These are phyloP conservation scores for Jatropha multifida DNA, from an alignment of 441 rosid genomes.

Conservation along the genomic window DNA sequence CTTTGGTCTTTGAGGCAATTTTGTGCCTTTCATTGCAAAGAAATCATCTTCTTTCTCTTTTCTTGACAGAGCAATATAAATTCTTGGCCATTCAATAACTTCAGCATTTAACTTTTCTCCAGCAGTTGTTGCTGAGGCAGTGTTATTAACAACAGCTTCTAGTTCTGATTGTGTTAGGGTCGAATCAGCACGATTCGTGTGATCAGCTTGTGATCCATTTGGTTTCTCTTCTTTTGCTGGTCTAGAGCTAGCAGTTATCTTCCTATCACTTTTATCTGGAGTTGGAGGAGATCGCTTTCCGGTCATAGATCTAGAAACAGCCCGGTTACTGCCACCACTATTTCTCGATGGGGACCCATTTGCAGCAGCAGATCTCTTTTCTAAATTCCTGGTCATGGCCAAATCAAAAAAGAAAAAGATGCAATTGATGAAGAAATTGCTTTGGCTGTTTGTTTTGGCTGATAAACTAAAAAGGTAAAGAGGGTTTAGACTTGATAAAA, in stretches of 20 bases:
- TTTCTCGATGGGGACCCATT: slow-evolving; percentile 39
- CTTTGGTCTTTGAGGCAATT: slow-evolving; percentile 68
- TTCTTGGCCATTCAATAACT: slow-evolving; percentile 49
- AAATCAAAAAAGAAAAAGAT: neutral
- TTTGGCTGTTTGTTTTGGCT: neutral
- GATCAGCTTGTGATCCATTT: slow-evolving; percentile 42
- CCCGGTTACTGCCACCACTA: slow-evolving; percentile 27
- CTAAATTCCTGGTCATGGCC: slow-evolving; percentile 41
- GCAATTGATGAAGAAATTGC: slow-evolving; percentile 6
- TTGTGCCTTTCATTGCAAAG: slow-evolving; percentile 66
- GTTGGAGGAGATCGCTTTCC: slow-evolving; percentile 53
- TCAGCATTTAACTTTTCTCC: slow-evolving; percentile 35
- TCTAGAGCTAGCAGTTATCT: slow-evolving; percentile 25
- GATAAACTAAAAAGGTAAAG: neutral
- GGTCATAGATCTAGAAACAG: slow-evolving; percentile 47
- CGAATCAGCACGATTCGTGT: slow-evolving; percentile 22
- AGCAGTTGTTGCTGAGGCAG: neutral
- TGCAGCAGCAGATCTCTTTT: slow-evolving; percentile 36
- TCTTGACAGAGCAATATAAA: slow-evolving; percentile 58
- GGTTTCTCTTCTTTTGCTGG: slow-evolving; percentile 42
- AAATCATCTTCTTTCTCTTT: slow-evolving; percentile 79
- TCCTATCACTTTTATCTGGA: slow-evolving; percentile 49
- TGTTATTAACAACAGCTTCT: slow-evolving; percentile 14
- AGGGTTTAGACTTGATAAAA: neutral
- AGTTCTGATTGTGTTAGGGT: slow-evolving; percentile 24